Percentiles rank a stretch among this genome's conserved stretches.
phyloP scores from a whole-genome alignment of 176 grass and related monocot species.

The Saccharum spontaneum region DNA sequence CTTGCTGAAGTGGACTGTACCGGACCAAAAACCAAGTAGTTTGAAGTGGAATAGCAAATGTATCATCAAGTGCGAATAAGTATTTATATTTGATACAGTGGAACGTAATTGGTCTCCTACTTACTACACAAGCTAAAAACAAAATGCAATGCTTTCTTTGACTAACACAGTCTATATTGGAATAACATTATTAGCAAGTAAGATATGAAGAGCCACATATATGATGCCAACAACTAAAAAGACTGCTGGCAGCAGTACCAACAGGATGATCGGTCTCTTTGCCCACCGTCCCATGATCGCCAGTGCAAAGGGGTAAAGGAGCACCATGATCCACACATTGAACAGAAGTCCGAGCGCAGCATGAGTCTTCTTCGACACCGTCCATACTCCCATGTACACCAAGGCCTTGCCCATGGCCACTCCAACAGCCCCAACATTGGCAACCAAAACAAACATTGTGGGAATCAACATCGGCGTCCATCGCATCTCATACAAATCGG shows the following conservation, averaged over 20 bases:
- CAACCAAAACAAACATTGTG: conserved; percentile 14
- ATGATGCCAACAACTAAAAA: conserved; percentile 32
- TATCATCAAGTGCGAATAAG: conserved; percentile 2
- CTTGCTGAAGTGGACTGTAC: too few species aligned
- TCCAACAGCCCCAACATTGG: conserved; percentile 40
- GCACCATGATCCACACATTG: conserved; percentile 45
- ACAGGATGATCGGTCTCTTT: conserved; percentile 38
- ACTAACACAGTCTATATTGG: conserved; percentile 19
- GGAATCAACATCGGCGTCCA: conserved; percentile 48
- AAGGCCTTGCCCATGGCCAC: conserved; percentile 38
- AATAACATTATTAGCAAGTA: conserved; percentile 8
- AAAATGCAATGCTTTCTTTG: conserved; percentile 1
- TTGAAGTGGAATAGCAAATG: neutral
- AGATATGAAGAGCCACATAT: conserved; percentile 40
- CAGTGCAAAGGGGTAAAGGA: conserved; percentile 51
- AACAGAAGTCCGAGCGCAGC: conserved; percentile 42
- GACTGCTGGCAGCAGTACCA: conserved; percentile 26
- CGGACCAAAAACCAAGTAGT: too few species aligned
- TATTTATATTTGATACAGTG: conserved; percentile 11
- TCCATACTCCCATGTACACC: conserved; percentile 40
- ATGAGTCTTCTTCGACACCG: conserved; percentile 24
- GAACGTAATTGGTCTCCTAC: neutral
- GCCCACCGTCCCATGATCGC: conserved; percentile 49
- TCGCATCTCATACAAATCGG: conserved; percentile 41
- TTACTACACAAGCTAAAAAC: conserved; percentile 28